phyloP scores from a whole-genome alignment of 805 yeast genomes.

The Wickerhamomyces silvicola region DNA sequence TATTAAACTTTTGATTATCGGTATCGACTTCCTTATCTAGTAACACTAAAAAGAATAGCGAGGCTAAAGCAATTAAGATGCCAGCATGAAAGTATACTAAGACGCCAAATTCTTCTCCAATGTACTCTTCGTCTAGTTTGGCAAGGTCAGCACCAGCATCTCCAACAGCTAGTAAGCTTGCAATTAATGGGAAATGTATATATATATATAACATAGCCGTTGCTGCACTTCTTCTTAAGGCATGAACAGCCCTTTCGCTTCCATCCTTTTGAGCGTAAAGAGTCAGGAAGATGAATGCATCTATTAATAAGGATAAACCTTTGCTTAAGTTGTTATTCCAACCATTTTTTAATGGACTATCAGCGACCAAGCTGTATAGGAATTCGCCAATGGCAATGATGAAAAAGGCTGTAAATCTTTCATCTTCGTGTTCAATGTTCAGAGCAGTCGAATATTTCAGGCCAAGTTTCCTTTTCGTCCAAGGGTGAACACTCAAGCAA shows the following conservation, averaged over 20 bases:
- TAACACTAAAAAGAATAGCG: constrained; percentile 35
- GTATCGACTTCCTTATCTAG: constrained; percentile 40
- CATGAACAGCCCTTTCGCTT: constrained; percentile 41
- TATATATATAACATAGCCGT: constrained; percentile 42
- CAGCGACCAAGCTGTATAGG: constrained; percentile 45
- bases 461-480: constrained; percentile 34
- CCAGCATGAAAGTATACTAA: constrained; percentile 50
- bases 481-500: constrained; percentile 39
- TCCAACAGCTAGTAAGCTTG: constrained; percentile 46
- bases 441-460: constrained; percentile 50
- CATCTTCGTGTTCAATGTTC: constrained; percentile 63
- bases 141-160: constrained; percentile 51
- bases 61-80: constrained; percentile 36
- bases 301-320: constrained; percentile 40
- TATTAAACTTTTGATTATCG: constrained; percentile 25
- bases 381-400: constrained; percentile 65
- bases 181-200: constrained; percentile 45
- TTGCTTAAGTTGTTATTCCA: constrained; percentile 34
- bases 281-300: constrained; percentile 45
- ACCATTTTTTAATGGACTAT: constrained; percentile 41
- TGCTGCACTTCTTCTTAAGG: constrained; percentile 40
- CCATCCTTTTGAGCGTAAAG: constrained; percentile 53
- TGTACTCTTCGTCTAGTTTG: constrained; percentile 22
- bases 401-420: constrained; percentile 49
- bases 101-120: constrained; percentile 32